phyloP scores from a whole-genome alignment of 148 eudicot genomes.

The Rhododendron henanense region DNA sequence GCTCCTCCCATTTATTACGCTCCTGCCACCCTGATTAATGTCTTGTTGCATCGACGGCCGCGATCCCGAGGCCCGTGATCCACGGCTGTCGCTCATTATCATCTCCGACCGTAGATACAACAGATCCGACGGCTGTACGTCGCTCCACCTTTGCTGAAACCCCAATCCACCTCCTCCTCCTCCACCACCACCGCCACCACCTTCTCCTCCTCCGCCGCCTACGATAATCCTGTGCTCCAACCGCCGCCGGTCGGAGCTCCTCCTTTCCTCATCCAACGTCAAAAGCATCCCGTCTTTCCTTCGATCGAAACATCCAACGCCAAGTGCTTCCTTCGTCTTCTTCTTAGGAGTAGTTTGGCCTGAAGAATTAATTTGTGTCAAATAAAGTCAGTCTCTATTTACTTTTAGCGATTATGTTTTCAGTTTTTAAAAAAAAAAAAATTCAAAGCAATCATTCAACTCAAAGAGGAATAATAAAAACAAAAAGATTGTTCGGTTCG shows the following conservation, averaged over 20 bases:
- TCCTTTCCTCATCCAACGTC: neutral
- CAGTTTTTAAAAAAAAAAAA: no score
- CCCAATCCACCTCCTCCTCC: slow-evolving; percentile 1
- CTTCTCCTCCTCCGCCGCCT: neutral
- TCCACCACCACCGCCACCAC: neutral
- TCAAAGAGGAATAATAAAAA: no score
- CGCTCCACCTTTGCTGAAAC: slow-evolving; percentile 62
- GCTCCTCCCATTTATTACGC: slow-evolving; percentile 58
- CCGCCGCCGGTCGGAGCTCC: slow-evolving; percentile 13
- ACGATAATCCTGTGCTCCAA: slow-evolving; percentile 58
- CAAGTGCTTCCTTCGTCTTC: neutral
- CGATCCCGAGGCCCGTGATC: slow-evolving; percentile 24
- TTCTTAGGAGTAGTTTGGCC: neutral
- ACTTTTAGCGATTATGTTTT: no score
- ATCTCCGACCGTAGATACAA: slow-evolving; percentile 56
- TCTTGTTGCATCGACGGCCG: slow-evolving; percentile 11
- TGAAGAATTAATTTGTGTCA: neutral
- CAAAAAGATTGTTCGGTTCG: no score
- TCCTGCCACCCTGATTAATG: slow-evolving; percentile 28
- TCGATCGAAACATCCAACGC: slow-evolving; percentile 26
- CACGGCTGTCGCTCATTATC: slow-evolving; percentile 52
- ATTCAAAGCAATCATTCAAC: no score
- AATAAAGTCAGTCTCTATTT: no score
- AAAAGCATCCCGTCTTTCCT: slow-evolving; percentile 50
- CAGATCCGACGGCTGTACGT: slow-evolving; percentile 56